Base-by-base conservation (phyloP, 176 grass and related monocot genomes). In the Rhynchospora pubera region DNA sequence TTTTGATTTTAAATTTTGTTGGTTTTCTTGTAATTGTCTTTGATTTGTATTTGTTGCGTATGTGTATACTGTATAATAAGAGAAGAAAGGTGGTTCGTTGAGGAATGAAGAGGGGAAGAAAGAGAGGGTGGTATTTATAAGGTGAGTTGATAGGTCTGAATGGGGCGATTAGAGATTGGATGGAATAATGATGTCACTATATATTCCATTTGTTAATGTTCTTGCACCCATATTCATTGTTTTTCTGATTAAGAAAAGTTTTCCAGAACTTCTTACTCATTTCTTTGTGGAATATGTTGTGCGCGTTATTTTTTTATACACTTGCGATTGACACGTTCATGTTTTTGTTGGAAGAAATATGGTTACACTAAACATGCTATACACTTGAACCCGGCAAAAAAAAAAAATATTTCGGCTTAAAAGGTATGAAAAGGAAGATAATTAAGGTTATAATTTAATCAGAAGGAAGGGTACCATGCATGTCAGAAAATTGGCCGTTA, bases 71-170 rank as follows among this genome's bases (percentile, higher is more conserved):
- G n/a, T n/a, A n/a, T n/a, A n/a, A n/a, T 30, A 75, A 47, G 67
- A 79, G 67, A 14, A 14, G 9, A 23, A 72, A 63, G 60, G 60
- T 62, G 5, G 10, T 61, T 79, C 21, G 28, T 79, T 87, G 65
- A 59, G 39, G 82, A 84, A 83, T 85, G 85, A 67, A 77, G 63
- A 84, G 24, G 24, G 52, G 72, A 8, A 52, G 77, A 44, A 47
- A 51, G 47, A 15, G 61, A 80, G 18, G 22, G 5, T 53, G 42
- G 48, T 82, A 43, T 47, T 53, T 34, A 67, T 83, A 9, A 83
- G 78, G 78, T 23, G 44, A 66, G 76, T 78, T 81, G 75, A 50
- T 46, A 79, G 45, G 72, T 52, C 58, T 87, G 39, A 85, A 87
- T 69, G 89, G 79, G 69, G 76, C 13, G 62, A 85, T 6, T 26